A percentile compares a stretch with the other conserved stretches of the same genome.
These are phyloP conservation scores for Hemisphaericaspora xylofermentans DNA, from an alignment of 1,139 yeast species.

Conservation along the genomic window DNA sequence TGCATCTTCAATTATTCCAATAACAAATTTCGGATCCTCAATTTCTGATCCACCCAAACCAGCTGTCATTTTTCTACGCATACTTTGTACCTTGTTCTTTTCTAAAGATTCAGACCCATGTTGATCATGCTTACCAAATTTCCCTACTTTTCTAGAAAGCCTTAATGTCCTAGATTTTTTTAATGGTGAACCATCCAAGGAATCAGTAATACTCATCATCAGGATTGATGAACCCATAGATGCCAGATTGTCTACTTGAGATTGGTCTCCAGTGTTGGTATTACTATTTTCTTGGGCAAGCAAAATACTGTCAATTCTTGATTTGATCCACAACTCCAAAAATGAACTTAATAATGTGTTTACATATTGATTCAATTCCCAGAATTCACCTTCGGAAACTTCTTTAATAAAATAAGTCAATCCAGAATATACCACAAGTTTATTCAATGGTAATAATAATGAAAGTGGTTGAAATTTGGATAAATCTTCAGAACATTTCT, in stretches of 20 bases:
- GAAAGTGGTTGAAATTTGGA: conserved; percentile 24
- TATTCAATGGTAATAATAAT: conserved; percentile 36
- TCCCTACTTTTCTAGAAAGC: conserved; percentile 29
- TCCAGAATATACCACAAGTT: conserved; percentile 57
- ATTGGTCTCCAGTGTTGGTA: neutral
- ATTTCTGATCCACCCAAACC: conserved; percentile 24
- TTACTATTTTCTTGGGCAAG: conserved; percentile 13
- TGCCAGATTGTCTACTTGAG: conserved; percentile 4
- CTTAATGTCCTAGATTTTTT: conserved; percentile 36
- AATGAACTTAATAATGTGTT: conserved; percentile 27
- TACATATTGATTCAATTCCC: conserved; percentile 30
- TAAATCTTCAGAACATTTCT: conserved; percentile 26
- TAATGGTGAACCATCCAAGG: conserved; percentile 18
- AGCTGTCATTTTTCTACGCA: conserved; percentile 8
- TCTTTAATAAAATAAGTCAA: conserved; percentile 66
- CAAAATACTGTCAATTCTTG: conserved; percentile 21
- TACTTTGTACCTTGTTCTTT: conserved; percentile 1
- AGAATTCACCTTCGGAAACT: conserved; percentile 37
- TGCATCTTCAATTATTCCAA: conserved; percentile 39
- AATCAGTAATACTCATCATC: conserved; percentile 12
- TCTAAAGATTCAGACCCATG: conserved; percentile 6
- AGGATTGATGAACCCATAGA: conserved; percentile 3
- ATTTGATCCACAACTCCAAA: conserved; percentile 27
- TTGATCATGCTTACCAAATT: conserved; percentile 16
- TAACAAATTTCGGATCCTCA: conserved; percentile 43